These are phyloP conservation scores for Suaeda aralocaspica DNA, from an alignment of 148 eudicot species.

Conservation along the genomic window DNA sequence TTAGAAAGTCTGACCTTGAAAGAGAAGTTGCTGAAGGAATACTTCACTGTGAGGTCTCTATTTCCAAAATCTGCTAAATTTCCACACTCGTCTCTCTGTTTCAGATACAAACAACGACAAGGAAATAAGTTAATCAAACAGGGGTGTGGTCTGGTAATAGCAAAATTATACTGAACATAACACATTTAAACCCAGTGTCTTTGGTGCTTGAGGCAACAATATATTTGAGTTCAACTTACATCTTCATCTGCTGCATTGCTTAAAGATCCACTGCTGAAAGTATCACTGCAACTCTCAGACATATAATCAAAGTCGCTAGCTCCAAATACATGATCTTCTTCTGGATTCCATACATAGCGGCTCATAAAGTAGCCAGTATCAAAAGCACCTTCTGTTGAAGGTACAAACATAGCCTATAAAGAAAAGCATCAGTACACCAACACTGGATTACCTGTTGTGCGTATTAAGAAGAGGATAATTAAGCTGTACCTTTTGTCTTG, in stretches of 20 bases:
- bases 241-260: slow-evolving; percentile 82
- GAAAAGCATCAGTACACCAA: background rate
- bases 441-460: background rate
- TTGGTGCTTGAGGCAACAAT: background rate
- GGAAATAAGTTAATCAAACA: background rate
- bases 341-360: slow-evolving; percentile 96
- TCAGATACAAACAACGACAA: slow-evolving; percentile 21
- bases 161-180: background rate
- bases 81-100: slow-evolving; percentile 88
- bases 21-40: slow-evolving; percentile 97
- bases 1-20: slow-evolving; percentile 67
- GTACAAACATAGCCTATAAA: slow-evolving; percentile 89
- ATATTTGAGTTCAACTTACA: slow-evolving; percentile 34
- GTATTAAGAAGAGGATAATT: background rate
- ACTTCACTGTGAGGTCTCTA: slow-evolving; percentile 50
- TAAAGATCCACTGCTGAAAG: slow-evolving; percentile 73
- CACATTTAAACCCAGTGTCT: background rate
- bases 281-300: slow-evolving; percentile 69
- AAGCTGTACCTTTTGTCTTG: slow-evolving; percentile 76
- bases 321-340: slow-evolving; percentile 74
- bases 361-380: slow-evolving; percentile 99
- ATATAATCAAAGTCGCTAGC: slow-evolving; percentile 87
- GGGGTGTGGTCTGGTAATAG: slow-evolving; percentile 2
- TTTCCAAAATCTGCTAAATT: slow-evolving; percentile 72
- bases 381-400: slow-evolving; percentile 68